A percentile compares a stretch with the other conserved stretches of the same genome.
Conservation (phyloP, 2,329 filamentous ascomycete genomes). For the Clathrospora elynae region DNA sequence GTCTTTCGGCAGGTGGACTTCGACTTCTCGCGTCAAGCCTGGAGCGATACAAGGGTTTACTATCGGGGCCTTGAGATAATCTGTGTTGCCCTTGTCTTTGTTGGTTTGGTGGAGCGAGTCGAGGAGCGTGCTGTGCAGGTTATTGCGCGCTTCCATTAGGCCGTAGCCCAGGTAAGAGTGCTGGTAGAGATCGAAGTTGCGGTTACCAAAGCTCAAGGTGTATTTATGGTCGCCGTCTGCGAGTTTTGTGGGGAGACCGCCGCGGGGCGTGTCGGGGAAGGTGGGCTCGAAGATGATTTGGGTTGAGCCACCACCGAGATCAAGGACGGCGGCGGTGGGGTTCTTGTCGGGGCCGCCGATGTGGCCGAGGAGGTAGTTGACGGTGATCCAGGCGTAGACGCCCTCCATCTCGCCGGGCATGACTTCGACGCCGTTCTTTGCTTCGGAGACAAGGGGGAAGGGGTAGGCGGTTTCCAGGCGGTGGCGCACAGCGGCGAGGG, state of each 20-base stretch:
- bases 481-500: slow-evolving; percentile 80
- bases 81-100: slow-evolving; percentile 53
- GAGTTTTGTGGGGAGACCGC: slow-evolving; percentile 84
- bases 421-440: slow-evolving; percentile 87
- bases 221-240: slow-evolving; percentile 96
- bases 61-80: slow-evolving; percentile 74
- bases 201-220: slow-evolving; percentile 84
- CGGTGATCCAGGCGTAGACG: slow-evolving; percentile 98
- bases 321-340: slow-evolving; percentile 91
- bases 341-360: slow-evolving; percentile 91
- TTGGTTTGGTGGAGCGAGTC: slow-evolving; percentile 70
- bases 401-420: slow-evolving; percentile 98
- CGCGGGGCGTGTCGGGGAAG: slow-evolving; percentile 72
- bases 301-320: slow-evolving; percentile 94
- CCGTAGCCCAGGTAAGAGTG: slow-evolving; percentile 98
- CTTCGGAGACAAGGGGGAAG: slow-evolving; percentile 87
- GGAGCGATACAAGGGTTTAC: slow-evolving; percentile 85
- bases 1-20: slow-evolving; percentile 69
- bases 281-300: slow-evolving; percentile 99
- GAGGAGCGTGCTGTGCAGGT: slow-evolving; percentile 78
- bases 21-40: slow-evolving; percentile 74
- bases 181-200: slow-evolving; percentile 91
- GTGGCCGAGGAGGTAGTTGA: slow-evolving; percentile 97
- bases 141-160: slow-evolving; percentile 89
- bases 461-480: slow-evolving; percentile 89